These are phyloP conservation scores for Auricularia sp. DNA, from an alignment of 768 basidiomycete species.

Conservation along the genomic window DNA sequence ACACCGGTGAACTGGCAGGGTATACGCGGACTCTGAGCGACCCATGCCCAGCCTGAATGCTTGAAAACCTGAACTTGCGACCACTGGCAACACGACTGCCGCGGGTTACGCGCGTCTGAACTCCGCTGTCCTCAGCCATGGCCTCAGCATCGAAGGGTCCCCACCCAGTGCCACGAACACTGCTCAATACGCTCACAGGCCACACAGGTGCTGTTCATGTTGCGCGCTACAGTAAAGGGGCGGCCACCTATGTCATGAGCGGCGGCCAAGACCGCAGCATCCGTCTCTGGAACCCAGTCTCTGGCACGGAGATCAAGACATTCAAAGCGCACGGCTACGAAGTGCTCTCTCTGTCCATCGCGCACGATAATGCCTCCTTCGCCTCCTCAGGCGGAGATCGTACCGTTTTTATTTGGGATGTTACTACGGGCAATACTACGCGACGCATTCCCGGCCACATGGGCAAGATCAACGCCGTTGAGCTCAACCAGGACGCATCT, in stretches of 20 bases:
- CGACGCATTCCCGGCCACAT: conserved; percentile 81
- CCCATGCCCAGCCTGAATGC: too few species aligned
- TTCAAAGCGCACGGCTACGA: conserved; percentile 94
- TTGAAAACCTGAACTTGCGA: too few species aligned
- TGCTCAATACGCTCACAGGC: conserved; percentile 50
- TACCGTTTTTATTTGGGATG: conserved; percentile 92
- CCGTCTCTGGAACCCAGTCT: conserved; percentile 79
- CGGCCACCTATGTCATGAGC: conserved; percentile 80
- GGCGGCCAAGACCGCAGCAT: conserved; percentile 88
- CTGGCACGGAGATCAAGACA: conserved; percentile 81
- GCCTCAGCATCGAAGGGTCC: not conserved
- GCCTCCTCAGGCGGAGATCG: conserved; percentile 92
- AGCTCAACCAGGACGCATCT: conserved; percentile 79
- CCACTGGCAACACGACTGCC: too few species aligned
- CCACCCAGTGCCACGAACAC: conserved; percentile 26
- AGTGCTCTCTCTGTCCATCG: conserved; percentile 78
- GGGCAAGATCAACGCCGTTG: conserved; percentile 82
- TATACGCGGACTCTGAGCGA: too few species aligned
- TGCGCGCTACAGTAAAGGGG: conserved; percentile 82
- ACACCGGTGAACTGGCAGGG: too few species aligned
- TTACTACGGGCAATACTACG: conserved; percentile 73
- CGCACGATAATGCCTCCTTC: conserved; percentile 90
- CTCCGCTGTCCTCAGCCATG: not conserved
- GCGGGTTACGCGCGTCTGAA: not conserved
- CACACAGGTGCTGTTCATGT: conserved; percentile 87